These are phyloP conservation scores for Mycosarcoma mackinlayi DNA, from an alignment of 1,284 basidiomycete species.

Conservation along the genomic window DNA sequence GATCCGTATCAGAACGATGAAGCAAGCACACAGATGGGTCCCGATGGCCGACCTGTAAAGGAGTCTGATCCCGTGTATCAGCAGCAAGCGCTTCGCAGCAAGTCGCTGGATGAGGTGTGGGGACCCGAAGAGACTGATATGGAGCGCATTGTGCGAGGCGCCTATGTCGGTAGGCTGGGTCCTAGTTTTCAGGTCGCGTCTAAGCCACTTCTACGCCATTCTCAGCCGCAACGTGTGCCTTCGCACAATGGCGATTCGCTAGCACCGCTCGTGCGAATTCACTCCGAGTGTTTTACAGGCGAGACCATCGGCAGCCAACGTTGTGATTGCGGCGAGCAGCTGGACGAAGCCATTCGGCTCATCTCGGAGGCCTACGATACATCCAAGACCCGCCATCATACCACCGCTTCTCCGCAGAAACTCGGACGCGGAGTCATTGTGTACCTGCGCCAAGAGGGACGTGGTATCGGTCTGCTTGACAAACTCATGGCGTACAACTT, in stretches of 20 bases:
- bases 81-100: constrained; percentile 77
- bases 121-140: constrained; percentile 86
- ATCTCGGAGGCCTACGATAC: constrained; percentile 73
- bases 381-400: constrained; percentile 65
- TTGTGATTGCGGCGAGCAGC: constrained; percentile 98
- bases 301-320: constrained; percentile 98
- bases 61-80: constrained; percentile 41
- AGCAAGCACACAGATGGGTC: constrained; percentile 16
- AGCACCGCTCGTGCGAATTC: constrained; percentile 89
- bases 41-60: constrained; percentile 34
- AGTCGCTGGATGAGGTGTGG: constrained; percentile 87
- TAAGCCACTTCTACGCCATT: constrained; percentile 66
- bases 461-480: constrained; percentile 93
- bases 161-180: constrained; percentile 86
- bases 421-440: constrained; percentile 81
- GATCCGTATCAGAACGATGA: constrained; percentile 72
- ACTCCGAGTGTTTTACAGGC: constrained; percentile 98
- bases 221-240: constrained; percentile 54
- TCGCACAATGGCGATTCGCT: constrained; percentile 30
- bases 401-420: constrained; percentile 1
- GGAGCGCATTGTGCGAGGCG: constrained; percentile 92
- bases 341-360: constrained; percentile 93
- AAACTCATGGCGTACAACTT: constrained; percentile 98
- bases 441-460: constrained; percentile 98
- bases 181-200: constrained; percentile 74